Evolutionary conservation across 805 yeast species (phyloP).

Genomic region (Saturnispora zaruensis): DNA sequence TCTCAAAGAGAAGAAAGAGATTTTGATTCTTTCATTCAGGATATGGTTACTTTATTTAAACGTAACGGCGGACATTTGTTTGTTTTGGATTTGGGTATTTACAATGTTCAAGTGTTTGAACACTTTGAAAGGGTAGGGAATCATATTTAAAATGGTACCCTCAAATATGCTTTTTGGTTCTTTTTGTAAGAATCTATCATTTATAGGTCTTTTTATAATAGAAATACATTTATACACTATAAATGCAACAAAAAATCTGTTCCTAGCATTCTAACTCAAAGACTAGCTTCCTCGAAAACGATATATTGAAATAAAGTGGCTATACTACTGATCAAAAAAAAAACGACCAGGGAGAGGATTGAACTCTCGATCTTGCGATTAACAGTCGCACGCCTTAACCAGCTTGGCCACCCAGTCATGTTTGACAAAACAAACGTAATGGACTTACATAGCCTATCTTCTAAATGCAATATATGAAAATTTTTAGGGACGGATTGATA

Average conservation of each 20-base stretch:
- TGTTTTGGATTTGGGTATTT: constrained; percentile 47
- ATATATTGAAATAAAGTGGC: not conserved
- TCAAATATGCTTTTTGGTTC: not conserved
- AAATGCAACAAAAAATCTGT: too few relatives aligned
- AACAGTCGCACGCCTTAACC: constrained; percentile 58
- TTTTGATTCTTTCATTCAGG: constrained; percentile 31
- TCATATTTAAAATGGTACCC: not conserved
- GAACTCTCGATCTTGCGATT: constrained; percentile 59
- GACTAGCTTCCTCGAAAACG: not conserved
- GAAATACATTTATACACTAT: too few relatives aligned
- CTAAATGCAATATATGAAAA: too few relatives aligned
- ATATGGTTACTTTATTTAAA: constrained; percentile 35
- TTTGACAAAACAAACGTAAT: too few relatives aligned
- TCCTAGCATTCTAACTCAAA: not conserved
- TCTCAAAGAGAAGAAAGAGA: constrained; percentile 7
- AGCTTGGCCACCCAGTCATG: constrained; percentile 48
- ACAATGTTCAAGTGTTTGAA: constrained; percentile 41
- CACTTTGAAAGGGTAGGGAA: constrained; percentile 27
- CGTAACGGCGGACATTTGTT: constrained; percentile 53
- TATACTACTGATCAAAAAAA: too few relatives aligned
- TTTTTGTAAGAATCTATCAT: not conserved
- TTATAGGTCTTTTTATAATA: not conserved
- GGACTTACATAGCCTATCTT: too few relatives aligned
- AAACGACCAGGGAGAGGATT: constrained; percentile 49
- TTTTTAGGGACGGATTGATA: too few relatives aligned